phyloP scores from a whole-genome alignment of 495 filamentous ascomycete genomes.

The Aspergillus avenaceus region DNA sequence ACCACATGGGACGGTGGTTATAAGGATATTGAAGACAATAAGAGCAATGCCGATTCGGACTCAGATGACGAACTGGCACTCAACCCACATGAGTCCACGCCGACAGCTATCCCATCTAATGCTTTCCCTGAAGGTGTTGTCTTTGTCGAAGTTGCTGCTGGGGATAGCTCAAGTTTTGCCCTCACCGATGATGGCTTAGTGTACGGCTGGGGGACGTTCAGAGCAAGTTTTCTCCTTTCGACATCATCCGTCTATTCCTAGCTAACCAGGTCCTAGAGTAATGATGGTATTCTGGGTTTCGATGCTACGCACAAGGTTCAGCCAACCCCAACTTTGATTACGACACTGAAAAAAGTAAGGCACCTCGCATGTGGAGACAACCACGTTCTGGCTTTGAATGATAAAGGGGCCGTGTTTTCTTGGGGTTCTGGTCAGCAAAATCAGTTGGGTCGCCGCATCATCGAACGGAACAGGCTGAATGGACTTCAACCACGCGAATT shows the following conservation, averaged over 20 bases:
- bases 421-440: conserved; percentile 64
- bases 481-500: conserved; percentile 67
- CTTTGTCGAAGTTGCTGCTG: conserved; percentile 58
- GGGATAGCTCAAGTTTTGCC: conserved; percentile 62
- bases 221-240: conserved; percentile 37
- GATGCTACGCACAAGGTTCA: conserved; percentile 39
- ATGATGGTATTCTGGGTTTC: conserved; percentile 57
- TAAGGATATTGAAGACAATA: conserved; percentile 56
- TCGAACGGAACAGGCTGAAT: conserved; percentile 49
- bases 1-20: conserved; percentile 60
- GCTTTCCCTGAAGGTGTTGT: conserved; percentile 51
- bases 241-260: too few relatives aligned
- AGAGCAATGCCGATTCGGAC: conserved; percentile 45
- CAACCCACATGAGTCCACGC: conserved; percentile 58
- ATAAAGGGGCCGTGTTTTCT: conserved; percentile 51
- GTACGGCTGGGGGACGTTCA: conserved; percentile 71
- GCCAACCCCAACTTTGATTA: conserved; percentile 44
- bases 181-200: conserved; percentile 63
- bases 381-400: conserved; percentile 58
- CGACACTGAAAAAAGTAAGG: conserved; percentile 53
- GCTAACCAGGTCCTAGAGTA: conserved; percentile 38
- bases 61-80: conserved; percentile 52
- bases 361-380: conserved; percentile 55
- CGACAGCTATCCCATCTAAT: conserved; percentile 48
- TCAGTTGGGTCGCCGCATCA: conserved; percentile 60